These are phyloP conservation scores for Rhytidhysteron rufulum DNA, from an alignment of 2,329 filamentous ascomycete species.

Conservation along the genomic window DNA sequence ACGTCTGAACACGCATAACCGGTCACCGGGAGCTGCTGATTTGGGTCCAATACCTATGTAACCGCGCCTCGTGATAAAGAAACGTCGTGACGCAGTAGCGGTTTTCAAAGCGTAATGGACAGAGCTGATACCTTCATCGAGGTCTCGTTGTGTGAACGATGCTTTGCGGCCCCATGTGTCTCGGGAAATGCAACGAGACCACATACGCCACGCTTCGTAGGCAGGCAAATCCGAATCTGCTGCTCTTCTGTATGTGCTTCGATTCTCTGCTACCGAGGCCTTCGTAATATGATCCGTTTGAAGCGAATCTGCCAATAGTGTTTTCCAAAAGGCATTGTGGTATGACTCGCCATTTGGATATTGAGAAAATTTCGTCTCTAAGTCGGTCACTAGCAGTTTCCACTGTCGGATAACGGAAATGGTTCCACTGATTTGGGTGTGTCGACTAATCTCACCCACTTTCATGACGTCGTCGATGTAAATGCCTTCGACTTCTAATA, in stretches of 20 bases:
- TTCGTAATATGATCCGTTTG: conserved; percentile 2
- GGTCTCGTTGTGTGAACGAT: conserved; percentile 13
- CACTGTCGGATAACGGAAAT: conserved; percentile 12
- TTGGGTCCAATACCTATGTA: conserved; percentile 18
- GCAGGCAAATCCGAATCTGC: conserved; percentile 9
- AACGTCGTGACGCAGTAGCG: conserved; percentile 14
- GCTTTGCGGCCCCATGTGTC: conserved; percentile 13
- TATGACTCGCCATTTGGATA: conserved; percentile 13
- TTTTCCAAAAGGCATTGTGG: conserved; percentile 16
- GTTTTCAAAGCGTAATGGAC: conserved; percentile 15
- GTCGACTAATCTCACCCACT: conserved; percentile 12
- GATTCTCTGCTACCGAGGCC: too few species aligned
- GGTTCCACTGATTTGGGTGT: conserved; percentile 17
- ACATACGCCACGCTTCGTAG: conserved; percentile 15
- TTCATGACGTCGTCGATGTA: conserved; percentile 10
- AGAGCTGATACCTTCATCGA: conserved; percentile 14
- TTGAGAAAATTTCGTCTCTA: background rate
- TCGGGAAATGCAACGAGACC: conserved; percentile 18
- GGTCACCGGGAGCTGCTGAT: conserved; percentile 10
- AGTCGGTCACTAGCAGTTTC: conserved; percentile 7
- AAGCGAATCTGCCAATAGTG: conserved; percentile 12
- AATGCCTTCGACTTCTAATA: conserved; percentile 10
- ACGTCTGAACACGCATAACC: conserved; percentile 10
- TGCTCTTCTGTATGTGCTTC: conserved; percentile 11
- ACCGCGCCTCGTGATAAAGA: conserved; percentile 15